Evolutionary conservation across 2,329 filamentous ascomycete species (phyloP), one percentile per base, ranked within the genome.

Genomic region (Monilinia vaccinii-corymbosi): DNA sequence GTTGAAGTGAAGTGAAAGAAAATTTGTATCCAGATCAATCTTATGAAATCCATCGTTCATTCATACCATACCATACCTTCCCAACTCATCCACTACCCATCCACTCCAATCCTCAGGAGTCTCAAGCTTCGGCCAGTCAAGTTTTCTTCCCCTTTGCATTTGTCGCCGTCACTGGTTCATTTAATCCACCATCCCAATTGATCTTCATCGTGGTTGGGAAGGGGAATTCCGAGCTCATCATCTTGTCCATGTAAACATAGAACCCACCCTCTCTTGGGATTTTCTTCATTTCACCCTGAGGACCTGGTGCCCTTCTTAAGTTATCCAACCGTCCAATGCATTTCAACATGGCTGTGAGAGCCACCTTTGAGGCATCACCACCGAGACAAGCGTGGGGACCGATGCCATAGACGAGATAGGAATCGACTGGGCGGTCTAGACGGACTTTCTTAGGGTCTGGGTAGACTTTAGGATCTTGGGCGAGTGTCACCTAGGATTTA

Each of bases 311-410:
- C n/a, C 49, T 16, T 40, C 63, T 23, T 21, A 64, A 10, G 28
- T 63, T 63, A 21, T 63, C 57, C 4, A 64, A 49, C 21, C 60
- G 45, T 2, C 50, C 58, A 14, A 63, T 53, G 2, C 57, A 57
- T 45, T 62, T 63, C 0, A 60, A 38, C 56, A 90, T 77, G 1
- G 85, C 86, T 0, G 91, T 76, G 60, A 81, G 84, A 1, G 79
- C 75, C 18, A 52, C 55, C 9, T 16, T 18, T 32, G 45, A 47
- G 6, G 77, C 75, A n/a, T 80, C 75, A 64, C 76, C 77, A 1
- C 85, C 87, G 0, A 91, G 76, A 62, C 81, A 85, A 1, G 78
- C 75, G 67, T 88, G 83, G 4, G 84, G 78, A 0, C 86, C 87
- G 0, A 79, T 74, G 11, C 82, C 82, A 64, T 85, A 84, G 71